These are phyloP conservation scores for Amborella trichopoda DNA, from an alignment of 164 flowering plant genomes.

Conservation along the genomic window DNA sequence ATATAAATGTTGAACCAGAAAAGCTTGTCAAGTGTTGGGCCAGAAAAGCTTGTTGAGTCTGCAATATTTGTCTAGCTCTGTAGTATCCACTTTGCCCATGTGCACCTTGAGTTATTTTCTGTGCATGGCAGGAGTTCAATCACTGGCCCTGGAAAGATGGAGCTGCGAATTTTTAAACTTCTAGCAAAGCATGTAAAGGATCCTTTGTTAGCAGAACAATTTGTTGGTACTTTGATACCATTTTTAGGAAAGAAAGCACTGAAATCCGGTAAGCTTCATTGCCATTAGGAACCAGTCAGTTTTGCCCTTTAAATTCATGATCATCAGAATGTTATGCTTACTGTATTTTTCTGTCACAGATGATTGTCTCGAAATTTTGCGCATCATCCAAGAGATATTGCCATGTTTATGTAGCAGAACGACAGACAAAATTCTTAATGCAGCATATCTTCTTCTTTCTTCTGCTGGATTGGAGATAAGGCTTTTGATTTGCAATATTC, in stretches of 20 bases:
- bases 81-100: no score
- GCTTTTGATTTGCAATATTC: conserved; percentile 44
- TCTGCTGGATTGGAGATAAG: conserved; percentile 41
- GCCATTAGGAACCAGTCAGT: no score
- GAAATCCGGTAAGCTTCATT: conserved; percentile 36
- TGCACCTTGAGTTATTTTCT: background rate
- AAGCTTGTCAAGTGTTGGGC: no score
- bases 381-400: conserved; percentile 38
- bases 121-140: conserved; percentile 29
- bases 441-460: conserved; percentile 50
- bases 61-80: no score
- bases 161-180: conserved; percentile 45
- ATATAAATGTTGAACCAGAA: no score
- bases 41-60: no score
- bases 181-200: conserved; percentile 48
- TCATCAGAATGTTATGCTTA: conserved; percentile 1
- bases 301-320: background rate
- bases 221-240: conserved; percentile 63
- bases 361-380: conserved; percentile 36
- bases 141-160: conserved; percentile 40
- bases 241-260: conserved; percentile 28
- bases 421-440: conserved; percentile 32
- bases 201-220: conserved; percentile 30
- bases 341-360: conserved; percentile 25
- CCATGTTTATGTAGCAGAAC: conserved; percentile 28